phyloP scores from a whole-genome alignment of 23 red algal species.

The Gracilaria domingensis region DNA sequence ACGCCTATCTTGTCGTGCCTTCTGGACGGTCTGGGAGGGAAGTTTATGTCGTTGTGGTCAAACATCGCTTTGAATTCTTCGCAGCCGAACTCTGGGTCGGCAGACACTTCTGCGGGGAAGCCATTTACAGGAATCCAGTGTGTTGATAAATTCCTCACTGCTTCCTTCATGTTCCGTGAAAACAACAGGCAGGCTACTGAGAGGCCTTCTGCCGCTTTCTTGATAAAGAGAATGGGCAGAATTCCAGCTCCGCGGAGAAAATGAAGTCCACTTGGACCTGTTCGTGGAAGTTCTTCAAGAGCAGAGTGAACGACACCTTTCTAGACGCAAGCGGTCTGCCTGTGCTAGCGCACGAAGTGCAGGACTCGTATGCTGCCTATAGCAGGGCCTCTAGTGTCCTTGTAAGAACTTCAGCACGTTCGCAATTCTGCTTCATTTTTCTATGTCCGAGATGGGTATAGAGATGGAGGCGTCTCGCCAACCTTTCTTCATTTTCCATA shows the following conservation, averaged over 20 bases:
- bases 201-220: neutral
- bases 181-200: neutral
- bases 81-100: constrained; percentile 1
- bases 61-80: neutral
- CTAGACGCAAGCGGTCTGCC: neutral
- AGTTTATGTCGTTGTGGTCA: neutral
- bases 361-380: neutral
- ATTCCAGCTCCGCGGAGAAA: neutral
- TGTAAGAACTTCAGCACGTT: neutral
- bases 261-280: neutral
- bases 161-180: constrained; percentile 6
- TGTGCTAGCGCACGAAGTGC: too few species aligned
- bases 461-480: neutral
- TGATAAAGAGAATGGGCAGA: neutral
- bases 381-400: neutral
- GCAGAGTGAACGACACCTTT: neutral
- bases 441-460: neutral
- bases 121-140: neutral
- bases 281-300: neutral
- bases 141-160: neutral
- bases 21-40: neutral
- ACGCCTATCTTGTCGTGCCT: neutral
- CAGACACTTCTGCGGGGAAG: neutral
- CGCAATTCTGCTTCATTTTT: neutral
- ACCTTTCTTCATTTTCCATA: neutral